Conservation (phyloP, 768 basidiomycete genomes). For the Candolleomyces eurysporus region DNA sequence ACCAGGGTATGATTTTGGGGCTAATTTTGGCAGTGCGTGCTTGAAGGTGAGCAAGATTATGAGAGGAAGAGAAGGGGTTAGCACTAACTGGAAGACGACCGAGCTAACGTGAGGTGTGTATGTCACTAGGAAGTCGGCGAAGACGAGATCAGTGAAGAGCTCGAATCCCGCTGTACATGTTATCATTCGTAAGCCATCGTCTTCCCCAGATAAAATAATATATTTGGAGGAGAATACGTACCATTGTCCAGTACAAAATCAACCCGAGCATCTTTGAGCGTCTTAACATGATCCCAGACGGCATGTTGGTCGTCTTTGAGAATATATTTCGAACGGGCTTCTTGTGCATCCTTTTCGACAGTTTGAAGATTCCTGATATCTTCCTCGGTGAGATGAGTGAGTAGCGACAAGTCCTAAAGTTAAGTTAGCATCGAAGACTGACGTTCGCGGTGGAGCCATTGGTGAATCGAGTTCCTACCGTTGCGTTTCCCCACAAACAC, state of each 20-base stretch:
- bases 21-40: conserved; percentile 35
- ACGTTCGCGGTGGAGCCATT: neutral
- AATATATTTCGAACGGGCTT: conserved; percentile 74
- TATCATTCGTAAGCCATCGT: too few relatives aligned
- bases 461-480: conserved; percentile 40
- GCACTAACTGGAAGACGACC: conserved; percentile 84
- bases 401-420: conserved; percentile 83
- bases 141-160: conserved; percentile 91
- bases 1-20: conserved; percentile 95
- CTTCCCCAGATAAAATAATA: too few relatives aligned
- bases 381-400: conserved; percentile 79
- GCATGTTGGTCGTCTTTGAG: conserved; percentile 77
- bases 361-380: conserved; percentile 84
- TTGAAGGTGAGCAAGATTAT: neutral
- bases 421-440: neutral
- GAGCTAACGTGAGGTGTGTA: conserved; percentile 79
- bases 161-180: conserved; percentile 77
- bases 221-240: conserved; percentile 27
- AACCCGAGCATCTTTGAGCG: conserved; percentile 52
- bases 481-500: conserved; percentile 95
- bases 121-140: conserved; percentile 91
- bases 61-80: neutral
- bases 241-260: conserved; percentile 95
- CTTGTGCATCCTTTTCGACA: conserved; percentile 79
- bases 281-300: conserved; percentile 72